A percentile compares a stretch with the other conserved stretches of the same genome.
These are phyloP conservation scores for Castanea crenata DNA, from an alignment of 306 rosid species.

Conservation along the genomic window DNA sequence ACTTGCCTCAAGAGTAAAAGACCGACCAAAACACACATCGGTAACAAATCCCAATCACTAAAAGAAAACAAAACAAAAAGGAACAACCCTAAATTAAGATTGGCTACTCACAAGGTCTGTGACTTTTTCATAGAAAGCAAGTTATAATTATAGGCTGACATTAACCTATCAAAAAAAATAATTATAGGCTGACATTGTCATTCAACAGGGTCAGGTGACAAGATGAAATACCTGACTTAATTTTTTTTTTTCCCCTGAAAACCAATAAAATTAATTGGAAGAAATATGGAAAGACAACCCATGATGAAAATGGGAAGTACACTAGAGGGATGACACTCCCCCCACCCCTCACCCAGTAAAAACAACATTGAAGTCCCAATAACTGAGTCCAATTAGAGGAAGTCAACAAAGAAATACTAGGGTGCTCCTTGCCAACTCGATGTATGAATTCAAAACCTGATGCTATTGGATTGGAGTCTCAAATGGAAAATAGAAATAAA, in stretches of 20 bases:
- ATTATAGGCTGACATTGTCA: neutral
- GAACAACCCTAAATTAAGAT: neutral
- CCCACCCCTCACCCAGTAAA: neutral
- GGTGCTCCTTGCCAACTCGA: neutral
- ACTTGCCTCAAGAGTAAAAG: neutral
- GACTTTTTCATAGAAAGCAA: neutral
- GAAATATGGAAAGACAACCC: neutral
- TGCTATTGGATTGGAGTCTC: neutral
- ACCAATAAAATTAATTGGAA: neutral
- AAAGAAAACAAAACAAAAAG: neutral
- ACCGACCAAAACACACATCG: neutral
- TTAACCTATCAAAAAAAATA: too few species aligned
- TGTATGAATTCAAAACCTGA: neutral
- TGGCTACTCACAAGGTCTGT: neutral
- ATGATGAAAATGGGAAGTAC: neutral
- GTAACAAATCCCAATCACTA: neutral
- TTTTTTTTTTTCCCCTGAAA: neutral
- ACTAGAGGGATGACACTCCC: neutral
- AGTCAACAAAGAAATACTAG: neutral
- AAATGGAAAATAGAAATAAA: neutral
- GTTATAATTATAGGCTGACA: too few species aligned
- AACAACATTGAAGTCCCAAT: neutral
- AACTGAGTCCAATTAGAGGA: neutral
- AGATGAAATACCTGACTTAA: neutral
- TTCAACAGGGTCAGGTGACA: neutral